Percentiles rank a stretch among this genome's conserved stretches.
Evolutionary conservation across 2,329 filamentous ascomycete genomes (phyloP).

Genomic region (Paecilomyces sp.): DNA sequence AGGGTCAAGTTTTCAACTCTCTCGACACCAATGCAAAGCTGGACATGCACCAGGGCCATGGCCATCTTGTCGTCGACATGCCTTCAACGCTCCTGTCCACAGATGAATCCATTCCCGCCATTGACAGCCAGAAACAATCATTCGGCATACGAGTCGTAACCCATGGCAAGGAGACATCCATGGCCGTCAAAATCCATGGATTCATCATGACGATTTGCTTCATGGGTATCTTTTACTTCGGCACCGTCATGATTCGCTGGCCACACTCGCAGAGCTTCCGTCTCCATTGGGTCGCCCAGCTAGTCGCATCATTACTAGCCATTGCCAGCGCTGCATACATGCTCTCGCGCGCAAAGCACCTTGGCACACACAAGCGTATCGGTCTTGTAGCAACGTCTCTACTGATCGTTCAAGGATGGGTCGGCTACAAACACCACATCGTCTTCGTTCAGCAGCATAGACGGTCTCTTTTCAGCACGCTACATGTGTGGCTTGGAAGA

Average conservation of each 20-base stretch:
- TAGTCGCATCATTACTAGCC: slow-evolving; percentile 6
- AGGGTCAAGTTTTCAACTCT: slow-evolving; percentile 33
- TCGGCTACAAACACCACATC: slow-evolving; percentile 9
- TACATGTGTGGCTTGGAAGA: slow-evolving; percentile 8
- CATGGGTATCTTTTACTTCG: slow-evolving; percentile 7
- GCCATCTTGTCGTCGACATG: slow-evolving; percentile 16
- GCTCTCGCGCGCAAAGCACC: slow-evolving; percentile 5
- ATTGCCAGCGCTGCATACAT: slow-evolving; percentile 8
- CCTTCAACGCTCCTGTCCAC: background rate
- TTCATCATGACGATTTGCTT: slow-evolving; percentile 8
- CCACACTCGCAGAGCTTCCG: slow-evolving; percentile 6
- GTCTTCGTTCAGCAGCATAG: slow-evolving; percentile 8
- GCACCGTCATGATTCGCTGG: slow-evolving; percentile 5
- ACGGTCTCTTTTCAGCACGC: slow-evolving; percentile 5
- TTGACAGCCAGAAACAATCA: slow-evolving; percentile 1
- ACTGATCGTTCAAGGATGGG: slow-evolving; percentile 5
- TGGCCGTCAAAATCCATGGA: slow-evolving; percentile 7
- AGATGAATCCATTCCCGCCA: slow-evolving; percentile 1
- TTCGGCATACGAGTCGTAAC: background rate
- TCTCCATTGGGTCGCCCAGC: slow-evolving; percentile 9
- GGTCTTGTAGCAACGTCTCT: slow-evolving; percentile 4
- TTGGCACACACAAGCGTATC: slow-evolving; percentile 7
- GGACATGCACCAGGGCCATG: slow-evolving; percentile 47
- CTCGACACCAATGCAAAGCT: slow-evolving; percentile 39
- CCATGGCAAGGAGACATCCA: background rate